Conservation (phyloP, 2,329 filamentous ascomycete species). For the Xylariaceae sp. region DNA sequence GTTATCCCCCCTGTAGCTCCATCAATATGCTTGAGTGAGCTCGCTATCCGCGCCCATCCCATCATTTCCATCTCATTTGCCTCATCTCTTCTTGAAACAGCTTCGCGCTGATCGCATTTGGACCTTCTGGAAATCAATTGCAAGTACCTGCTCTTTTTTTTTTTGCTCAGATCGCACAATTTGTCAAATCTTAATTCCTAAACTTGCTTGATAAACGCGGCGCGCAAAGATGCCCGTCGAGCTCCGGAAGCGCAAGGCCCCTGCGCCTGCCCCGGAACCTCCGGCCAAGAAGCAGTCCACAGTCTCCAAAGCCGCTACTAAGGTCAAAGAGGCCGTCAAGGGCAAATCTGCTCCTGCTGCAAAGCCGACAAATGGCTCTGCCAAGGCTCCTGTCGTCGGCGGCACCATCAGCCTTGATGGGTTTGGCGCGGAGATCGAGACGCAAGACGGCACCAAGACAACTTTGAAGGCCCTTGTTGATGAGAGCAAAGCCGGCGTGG, state of each 20-base stretch:
- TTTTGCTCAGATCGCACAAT: too few species aligned
- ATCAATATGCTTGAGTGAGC: too few species aligned
- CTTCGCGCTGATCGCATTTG: too few species aligned
- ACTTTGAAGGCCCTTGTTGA: constrained; percentile 77
- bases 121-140: too few species aligned
- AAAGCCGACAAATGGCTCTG: constrained; percentile 31
- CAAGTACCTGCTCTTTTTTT: too few species aligned
- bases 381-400: constrained; percentile 47
- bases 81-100: too few species aligned
- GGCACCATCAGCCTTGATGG: constrained; percentile 53
- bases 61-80: too few species aligned
- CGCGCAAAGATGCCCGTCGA: constrained; percentile 38
- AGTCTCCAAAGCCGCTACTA: constrained; percentile 35
- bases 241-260: constrained; percentile 44
- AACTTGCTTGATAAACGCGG: not conserved
- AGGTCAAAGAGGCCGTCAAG: constrained; percentile 35
- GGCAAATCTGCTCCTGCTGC: constrained; percentile 12
- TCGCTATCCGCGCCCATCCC: too few species aligned
- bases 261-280: constrained; percentile 35
- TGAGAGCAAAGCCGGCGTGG: constrained; percentile 78
- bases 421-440: constrained; percentile 73
- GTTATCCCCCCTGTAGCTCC: too few species aligned
- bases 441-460: constrained; percentile 76
- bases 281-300: constrained; percentile 41
- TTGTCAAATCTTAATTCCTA: not conserved